phyloP scores from a whole-genome alignment of 805 yeast species.

The Lipomyces lipofer region DNA sequence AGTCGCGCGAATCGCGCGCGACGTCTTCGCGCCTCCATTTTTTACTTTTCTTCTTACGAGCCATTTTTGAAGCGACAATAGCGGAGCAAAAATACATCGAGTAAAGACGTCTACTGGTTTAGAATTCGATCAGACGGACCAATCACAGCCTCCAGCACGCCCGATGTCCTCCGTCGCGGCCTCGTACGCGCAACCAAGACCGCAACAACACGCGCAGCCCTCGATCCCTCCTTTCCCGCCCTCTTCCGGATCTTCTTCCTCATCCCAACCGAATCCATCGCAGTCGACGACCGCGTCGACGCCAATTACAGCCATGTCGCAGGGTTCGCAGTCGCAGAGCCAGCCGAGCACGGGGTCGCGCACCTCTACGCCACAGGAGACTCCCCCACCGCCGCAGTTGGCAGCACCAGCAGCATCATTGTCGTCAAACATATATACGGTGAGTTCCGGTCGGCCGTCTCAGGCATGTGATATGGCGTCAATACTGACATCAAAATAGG shows the following conservation, averaged over 20 bases:
- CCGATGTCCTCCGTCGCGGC: conserved; percentile 3
- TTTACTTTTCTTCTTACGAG: no score
- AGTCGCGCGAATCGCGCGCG: no score
- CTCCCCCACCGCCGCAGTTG: conserved; percentile 27
- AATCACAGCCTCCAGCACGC: no score
- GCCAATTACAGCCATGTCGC: not conserved
- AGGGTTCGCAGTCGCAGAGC: not conserved
- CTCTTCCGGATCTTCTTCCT: not conserved
- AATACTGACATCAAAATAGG: conserved; percentile 33
- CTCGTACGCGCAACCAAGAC: not conserved
- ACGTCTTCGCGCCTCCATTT: no score
- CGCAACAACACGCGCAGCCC: not conserved
- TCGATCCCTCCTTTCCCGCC: not conserved
- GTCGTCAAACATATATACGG: conserved; percentile 25
- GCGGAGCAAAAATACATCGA: no score
- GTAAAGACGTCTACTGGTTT: no score
- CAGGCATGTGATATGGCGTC: no score
- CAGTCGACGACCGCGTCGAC: not conserved
- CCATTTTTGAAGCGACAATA: no score
- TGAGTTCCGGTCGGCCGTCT: conserved; percentile 3
- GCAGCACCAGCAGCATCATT: conserved; percentile 6
- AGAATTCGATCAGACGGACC: no score
- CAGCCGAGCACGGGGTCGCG: conserved; percentile 17
- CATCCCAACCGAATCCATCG: conserved; percentile 5
- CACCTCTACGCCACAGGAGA: conserved; percentile 26